A percentile compares a stretch with the other conserved stretches of the same genome.
These are phyloP conservation scores for Neurospora cerealis DNA, from an alignment of 495 filamentous ascomycete genomes.

Conservation along the genomic window DNA sequence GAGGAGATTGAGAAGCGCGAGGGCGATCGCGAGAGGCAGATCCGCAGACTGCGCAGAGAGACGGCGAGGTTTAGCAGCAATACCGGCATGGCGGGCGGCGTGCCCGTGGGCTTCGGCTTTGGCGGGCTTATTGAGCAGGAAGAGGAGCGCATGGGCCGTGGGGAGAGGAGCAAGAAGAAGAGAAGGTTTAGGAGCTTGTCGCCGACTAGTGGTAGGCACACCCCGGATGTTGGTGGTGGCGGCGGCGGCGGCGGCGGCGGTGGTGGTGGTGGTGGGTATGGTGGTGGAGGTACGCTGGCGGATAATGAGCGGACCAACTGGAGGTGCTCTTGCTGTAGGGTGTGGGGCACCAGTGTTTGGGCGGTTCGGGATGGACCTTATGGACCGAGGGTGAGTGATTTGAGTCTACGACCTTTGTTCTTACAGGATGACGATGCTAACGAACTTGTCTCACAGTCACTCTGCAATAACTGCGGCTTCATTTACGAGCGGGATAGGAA, in stretches of 20 bases:
- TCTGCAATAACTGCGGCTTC: constrained; percentile 92
- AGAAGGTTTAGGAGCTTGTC: constrained; percentile 82
- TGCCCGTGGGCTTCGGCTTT: constrained; percentile 48
- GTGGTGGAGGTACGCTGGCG: constrained; percentile 54
- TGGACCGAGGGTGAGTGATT: constrained; percentile 63
- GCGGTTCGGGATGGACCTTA: constrained; percentile 84
- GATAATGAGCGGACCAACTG: constrained; percentile 78
- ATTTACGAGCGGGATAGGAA: constrained; percentile 78
- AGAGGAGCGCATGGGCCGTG: constrained; percentile 63
- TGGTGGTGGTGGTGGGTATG: constrained; percentile 41
- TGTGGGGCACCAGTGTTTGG: constrained; percentile 89
- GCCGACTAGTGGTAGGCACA: constrained; percentile 58
- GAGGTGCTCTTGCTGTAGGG: constrained; percentile 82
- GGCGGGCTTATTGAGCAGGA: constrained; percentile 52
- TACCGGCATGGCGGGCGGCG: constrained; percentile 57
- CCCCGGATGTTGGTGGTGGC: constrained; percentile 59
- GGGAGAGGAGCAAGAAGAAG: constrained; percentile 90
- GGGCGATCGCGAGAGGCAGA: constrained; percentile 85
- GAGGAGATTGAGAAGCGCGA: constrained; percentile 98
- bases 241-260: constrained; percentile 35
- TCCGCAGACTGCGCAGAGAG: constrained; percentile 75
- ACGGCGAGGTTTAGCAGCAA: constrained; percentile 86
- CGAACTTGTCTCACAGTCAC: constrained; percentile 45
- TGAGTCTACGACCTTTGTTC: background rate
- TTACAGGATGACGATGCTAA: background rate